phyloP scores from a whole-genome alignment of 306 rosid species.

The Inga leiocalycina region DNA sequence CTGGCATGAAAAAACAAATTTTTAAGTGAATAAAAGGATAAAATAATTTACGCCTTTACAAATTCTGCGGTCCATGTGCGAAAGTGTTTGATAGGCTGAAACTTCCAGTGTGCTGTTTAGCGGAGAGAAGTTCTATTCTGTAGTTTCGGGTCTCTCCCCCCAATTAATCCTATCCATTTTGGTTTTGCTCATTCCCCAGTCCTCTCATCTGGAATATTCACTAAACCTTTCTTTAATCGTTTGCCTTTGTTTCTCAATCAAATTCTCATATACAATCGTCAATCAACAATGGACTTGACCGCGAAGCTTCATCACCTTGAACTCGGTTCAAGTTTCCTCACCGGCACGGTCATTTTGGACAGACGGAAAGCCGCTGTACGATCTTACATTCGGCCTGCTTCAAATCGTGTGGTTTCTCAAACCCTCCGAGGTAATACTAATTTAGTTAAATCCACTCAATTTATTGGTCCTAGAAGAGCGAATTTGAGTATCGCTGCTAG shows the following conservation, averaged over 20 bases:
- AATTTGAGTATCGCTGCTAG: constrained; percentile 31
- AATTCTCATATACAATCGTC: background rate
- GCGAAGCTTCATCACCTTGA: constrained; percentile 70
- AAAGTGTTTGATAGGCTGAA: constrained; percentile 33
- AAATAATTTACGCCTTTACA: background rate
- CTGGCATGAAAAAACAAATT: too few species aligned
- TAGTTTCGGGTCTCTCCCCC: constrained; percentile 8
- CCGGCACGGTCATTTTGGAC: constrained; percentile 58
- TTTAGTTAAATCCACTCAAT: constrained; percentile 35
- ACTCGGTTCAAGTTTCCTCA: constrained; percentile 64
- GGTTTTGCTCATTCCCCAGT: background rate
- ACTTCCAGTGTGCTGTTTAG: background rate
- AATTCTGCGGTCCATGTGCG: background rate
- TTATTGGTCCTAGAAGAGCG: constrained; percentile 27
- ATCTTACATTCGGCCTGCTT: constrained; percentile 32
- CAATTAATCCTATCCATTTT: background rate
- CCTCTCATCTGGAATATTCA: background rate
- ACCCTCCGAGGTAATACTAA: constrained; percentile 33
- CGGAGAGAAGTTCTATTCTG: constrained; percentile 15
- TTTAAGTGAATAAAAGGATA: background rate
- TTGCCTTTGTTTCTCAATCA: background rate
- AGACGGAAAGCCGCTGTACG: constrained; percentile 41
- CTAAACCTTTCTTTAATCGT: background rate
- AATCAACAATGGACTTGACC: constrained; percentile 58
- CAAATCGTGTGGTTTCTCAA: constrained; percentile 36